These are phyloP conservation scores for Ophiognomonia clavigignenti-juglandacearum DNA, from an alignment of 2,329 filamentous ascomycete species.

Conservation along the genomic window DNA sequence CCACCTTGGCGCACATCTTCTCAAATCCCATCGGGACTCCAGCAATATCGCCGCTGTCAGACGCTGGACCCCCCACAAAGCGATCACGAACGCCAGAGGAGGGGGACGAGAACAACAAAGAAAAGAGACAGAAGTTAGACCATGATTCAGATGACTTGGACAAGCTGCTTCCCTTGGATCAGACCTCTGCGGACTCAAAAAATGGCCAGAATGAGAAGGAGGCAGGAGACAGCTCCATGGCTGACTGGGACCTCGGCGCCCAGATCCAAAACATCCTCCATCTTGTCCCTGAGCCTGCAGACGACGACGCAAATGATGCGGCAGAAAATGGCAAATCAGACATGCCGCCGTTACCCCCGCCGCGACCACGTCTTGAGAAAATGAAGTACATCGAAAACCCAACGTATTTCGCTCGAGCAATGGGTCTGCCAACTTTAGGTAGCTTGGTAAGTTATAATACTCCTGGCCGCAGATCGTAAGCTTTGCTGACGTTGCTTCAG, in stretches of 20 bases:
- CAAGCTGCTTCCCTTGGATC: no score
- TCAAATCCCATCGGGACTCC: background rate
- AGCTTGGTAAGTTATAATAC: constrained; percentile 22
- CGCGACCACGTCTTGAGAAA: constrained; percentile 22
- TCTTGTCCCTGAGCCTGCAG: constrained; percentile 1
- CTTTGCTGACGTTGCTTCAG: constrained; percentile 13
- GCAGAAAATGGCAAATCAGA: constrained; percentile 10
- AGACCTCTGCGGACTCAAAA: no score
- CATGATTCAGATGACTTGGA: constrained; percentile 2
- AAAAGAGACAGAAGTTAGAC: constrained; percentile 15
- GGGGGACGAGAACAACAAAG: constrained; percentile 1
- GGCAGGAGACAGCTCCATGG: background rate
- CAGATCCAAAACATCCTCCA: constrained; percentile 12
- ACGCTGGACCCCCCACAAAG: constrained; percentile 9
- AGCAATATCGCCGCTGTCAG: constrained; percentile 5
- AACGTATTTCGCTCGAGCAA: constrained; percentile 29
- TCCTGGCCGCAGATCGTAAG: background rate
- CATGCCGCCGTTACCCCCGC: constrained; percentile 8
- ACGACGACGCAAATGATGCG: constrained; percentile 1
- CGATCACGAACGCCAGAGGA: constrained; percentile 13
- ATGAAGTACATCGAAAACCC: constrained; percentile 30
- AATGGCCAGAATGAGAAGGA: background rate
- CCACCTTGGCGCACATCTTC: background rate
- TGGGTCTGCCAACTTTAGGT: constrained; percentile 30
- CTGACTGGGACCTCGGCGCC: constrained; percentile 12